Conservation (phyloP, 768 basidiomycete species). For the Hysterangium stoloniferum region DNA sequence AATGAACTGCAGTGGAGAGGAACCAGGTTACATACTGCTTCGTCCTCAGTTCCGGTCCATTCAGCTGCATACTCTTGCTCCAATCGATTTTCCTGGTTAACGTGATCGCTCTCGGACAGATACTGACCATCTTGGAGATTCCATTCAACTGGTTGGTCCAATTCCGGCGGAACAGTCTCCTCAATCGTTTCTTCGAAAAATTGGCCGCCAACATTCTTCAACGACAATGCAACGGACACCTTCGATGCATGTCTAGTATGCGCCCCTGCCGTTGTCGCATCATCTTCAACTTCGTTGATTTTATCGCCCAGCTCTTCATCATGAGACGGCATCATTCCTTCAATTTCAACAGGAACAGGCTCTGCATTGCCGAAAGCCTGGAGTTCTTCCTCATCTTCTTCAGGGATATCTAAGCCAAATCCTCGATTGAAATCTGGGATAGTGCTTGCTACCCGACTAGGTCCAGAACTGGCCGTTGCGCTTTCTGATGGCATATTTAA, state of each 20-base stretch:
- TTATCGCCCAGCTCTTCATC: slow-evolving; percentile 9
- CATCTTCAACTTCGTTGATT: slow-evolving; percentile 27
- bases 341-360: background rate
- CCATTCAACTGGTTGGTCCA: slow-evolving; percentile 7
- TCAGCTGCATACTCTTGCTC: slow-evolving; percentile 47
- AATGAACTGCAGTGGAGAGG: background rate
- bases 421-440: slow-evolving; percentile 68
- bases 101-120: too few species aligned
- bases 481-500: slow-evolving; percentile 20
- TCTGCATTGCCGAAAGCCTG: background rate
- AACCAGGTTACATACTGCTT: slow-evolving; percentile 10
- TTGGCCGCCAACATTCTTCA: slow-evolving; percentile 50
- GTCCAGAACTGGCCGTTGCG: slow-evolving; percentile 37
- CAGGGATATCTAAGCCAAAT: slow-evolving; percentile 73
- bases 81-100: too few species aligned
- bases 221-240: slow-evolving; percentile 59
- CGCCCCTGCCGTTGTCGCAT: slow-evolving; percentile 38
- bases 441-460: slow-evolving; percentile 43
- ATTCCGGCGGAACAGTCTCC: slow-evolving; percentile 7
- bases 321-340: background rate
- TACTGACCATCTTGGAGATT: background rate
- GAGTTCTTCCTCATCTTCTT: slow-evolving; percentile 53
- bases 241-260: slow-evolving; percentile 61
- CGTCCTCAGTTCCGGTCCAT: slow-evolving; percentile 76
- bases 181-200: slow-evolving; percentile 29